A percentile compares a stretch with the other conserved stretches of the same genome.
Conservation (phyloP, 2,329 filamentous ascomycete species). For the Ilyonectria sp. region DNA sequence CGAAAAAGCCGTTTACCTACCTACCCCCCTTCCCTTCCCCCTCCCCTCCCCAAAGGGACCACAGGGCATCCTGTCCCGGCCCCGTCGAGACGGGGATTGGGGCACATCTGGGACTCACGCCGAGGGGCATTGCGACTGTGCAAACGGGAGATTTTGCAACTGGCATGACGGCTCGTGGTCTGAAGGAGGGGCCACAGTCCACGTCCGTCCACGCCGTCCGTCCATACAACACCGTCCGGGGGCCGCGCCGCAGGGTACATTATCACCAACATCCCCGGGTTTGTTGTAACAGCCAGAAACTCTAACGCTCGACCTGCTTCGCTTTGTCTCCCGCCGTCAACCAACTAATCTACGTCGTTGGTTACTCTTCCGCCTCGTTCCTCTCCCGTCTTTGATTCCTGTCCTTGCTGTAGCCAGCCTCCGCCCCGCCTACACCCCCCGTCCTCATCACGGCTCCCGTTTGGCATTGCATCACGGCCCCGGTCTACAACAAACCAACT, state of each 20-base stretch:
- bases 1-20: constrained; percentile 34
- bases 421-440: constrained; percentile 35
- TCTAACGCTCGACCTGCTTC: constrained; percentile 38
- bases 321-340: constrained; percentile 42
- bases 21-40: constrained; percentile 12
- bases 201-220: constrained; percentile 27
- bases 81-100: constrained; percentile 39
- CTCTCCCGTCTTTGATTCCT: constrained; percentile 45
- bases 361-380: constrained; percentile 44
- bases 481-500: constrained; percentile 40
- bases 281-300: constrained; percentile 45
- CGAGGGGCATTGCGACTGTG: constrained; percentile 36
- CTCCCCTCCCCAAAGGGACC: constrained; percentile 40
- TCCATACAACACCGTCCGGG: constrained; percentile 28
- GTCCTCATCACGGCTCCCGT: constrained; percentile 37
- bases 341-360: constrained; percentile 44
- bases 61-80: constrained; percentile 39
- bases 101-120: constrained; percentile 42
- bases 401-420: constrained; percentile 41
- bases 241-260: constrained; percentile 44
- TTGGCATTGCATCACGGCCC: constrained; percentile 34
- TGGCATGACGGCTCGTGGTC: constrained; percentile 44
- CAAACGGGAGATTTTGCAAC: constrained; percentile 38
- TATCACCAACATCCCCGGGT: constrained; percentile 45
- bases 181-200: constrained; percentile 33